Percentiles rank a stretch among this genome's conserved stretches.
Evolutionary conservation across 1,284 basidiomycete species (phyloP).

Genomic region (Golubevia pallescens): DNA sequence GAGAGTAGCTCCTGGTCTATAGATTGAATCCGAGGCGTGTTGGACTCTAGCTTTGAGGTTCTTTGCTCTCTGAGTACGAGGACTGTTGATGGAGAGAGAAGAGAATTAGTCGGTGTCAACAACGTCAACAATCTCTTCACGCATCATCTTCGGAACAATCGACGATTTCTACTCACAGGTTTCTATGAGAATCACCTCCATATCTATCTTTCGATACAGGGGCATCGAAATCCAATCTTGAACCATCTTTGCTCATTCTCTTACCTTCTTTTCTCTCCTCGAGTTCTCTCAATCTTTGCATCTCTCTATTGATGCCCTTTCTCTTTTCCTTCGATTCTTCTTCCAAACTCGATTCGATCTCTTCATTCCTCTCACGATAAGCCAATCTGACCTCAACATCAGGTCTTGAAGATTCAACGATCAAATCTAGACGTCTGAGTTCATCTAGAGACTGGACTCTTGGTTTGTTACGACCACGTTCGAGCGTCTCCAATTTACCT

Average conservation of each 20-base stretch:
- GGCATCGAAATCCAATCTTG: neutral
- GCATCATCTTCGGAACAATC: no score
- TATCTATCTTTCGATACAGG: neutral
- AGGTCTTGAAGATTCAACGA: neutral
- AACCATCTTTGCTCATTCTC: neutral
- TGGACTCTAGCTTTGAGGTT: slow-evolving; percentile 4
- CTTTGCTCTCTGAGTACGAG: neutral
- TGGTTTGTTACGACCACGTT: neutral
- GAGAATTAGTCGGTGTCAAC: neutral
- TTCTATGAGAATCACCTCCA: neutral
- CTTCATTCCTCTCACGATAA: neutral
- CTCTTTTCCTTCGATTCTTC: neutral
- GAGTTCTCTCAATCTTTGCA: neutral
- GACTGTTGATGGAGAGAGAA: neutral
- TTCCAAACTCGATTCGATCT: neutral
- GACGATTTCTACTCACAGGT: neutral
- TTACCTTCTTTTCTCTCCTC: neutral
- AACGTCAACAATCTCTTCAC: neutral
- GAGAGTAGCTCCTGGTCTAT: neutral
- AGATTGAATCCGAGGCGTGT: slow-evolving; percentile 6
- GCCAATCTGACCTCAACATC: neutral
- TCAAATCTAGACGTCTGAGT: neutral
- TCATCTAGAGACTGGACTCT: neutral
- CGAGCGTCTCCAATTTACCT: neutral
- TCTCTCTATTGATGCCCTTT: neutral